Evolutionary conservation across 345 rosid species (phyloP).

Genomic region (Turritis glabra): DNA sequence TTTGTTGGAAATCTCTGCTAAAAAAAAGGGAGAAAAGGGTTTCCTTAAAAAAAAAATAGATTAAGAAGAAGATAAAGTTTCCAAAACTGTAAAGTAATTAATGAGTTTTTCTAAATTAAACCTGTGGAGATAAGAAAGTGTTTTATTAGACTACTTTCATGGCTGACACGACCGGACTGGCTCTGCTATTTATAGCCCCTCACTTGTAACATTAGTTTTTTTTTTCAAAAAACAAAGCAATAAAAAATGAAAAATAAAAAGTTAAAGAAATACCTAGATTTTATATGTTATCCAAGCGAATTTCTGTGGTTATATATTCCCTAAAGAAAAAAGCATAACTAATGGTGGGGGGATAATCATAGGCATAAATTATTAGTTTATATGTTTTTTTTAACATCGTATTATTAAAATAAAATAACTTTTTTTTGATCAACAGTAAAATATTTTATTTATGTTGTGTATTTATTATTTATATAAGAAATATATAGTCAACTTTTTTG

Average conservation of each 20-base stretch:
- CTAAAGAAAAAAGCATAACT: constrained; percentile 11
- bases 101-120: constrained; percentile 14
- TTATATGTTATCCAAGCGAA: constrained; percentile 5
- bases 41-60: background rate
- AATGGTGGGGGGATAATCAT: background rate
- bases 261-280: constrained; percentile 1
- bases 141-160: constrained; percentile 25
- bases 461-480: background rate
- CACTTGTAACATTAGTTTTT: background rate
- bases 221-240: background rate
- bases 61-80: background rate
- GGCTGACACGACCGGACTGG: constrained; percentile 16
- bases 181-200: constrained; percentile 30
- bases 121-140: constrained; percentile 10
- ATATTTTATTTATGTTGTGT: background rate
- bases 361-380: background rate
- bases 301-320: constrained; percentile 16
- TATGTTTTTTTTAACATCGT: background rate
- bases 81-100: background rate
- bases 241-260: constrained; percentile 1
- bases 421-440: background rate
- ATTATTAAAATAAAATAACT: background rate
- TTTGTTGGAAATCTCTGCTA: constrained; percentile 21
- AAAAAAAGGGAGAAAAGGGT: background rate
- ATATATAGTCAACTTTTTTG: background rate